Conservation (phyloP, 1,139 yeast species). For the Yamadazyma triangularis region DNA sequence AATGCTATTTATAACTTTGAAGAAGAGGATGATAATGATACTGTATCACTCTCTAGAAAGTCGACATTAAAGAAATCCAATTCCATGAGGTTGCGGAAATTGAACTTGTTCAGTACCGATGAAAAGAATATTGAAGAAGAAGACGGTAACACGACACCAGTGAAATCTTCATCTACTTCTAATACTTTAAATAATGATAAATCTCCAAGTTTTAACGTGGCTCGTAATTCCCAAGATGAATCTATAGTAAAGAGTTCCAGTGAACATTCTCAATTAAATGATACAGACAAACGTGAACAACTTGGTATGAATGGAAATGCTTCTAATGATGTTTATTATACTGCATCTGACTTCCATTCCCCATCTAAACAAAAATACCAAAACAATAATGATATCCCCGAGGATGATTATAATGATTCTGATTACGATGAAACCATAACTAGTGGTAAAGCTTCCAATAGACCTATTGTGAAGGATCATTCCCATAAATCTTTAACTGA, state of each 20-base stretch:
- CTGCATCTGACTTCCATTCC: slow-evolving; percentile 31
- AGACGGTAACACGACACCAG: slow-evolving; percentile 5
- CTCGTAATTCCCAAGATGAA: slow-evolving; percentile 3
- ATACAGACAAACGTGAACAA: slow-evolving; percentile 13
- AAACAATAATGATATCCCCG: slow-evolving; percentile 11
- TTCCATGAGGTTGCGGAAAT: slow-evolving; percentile 41
- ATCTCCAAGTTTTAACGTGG: slow-evolving; percentile 14
- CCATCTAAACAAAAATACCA: slow-evolving; percentile 3
- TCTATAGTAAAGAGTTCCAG: slow-evolving; percentile 12
- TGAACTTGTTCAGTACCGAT: slow-evolving; percentile 29
- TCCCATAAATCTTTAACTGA: slow-evolving; percentile 30
- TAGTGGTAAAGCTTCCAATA: slow-evolving; percentile 18
- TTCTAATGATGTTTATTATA: slow-evolving; percentile 32
- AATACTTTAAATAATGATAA: slow-evolving; percentile 3
- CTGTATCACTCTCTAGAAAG: slow-evolving; percentile 27
- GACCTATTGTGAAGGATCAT: slow-evolving; percentile 12
- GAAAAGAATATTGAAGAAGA: slow-evolving; percentile 11
- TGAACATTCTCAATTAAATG: slow-evolving; percentile 11
- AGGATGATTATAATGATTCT: slow-evolving; percentile 8
- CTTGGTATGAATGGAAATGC: slow-evolving; percentile 19
- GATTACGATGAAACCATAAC: slow-evolving; percentile 11
- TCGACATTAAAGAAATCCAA: slow-evolving; percentile 38
- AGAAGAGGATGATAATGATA: slow-evolving; percentile 20
- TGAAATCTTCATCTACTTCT: slow-evolving; percentile 6
- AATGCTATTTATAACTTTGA: slow-evolving; percentile 32